Base-by-base conservation (phyloP, 2,329 filamentous ascomycete genomes). In the Zymoseptoria pseudotritici region DNA sequence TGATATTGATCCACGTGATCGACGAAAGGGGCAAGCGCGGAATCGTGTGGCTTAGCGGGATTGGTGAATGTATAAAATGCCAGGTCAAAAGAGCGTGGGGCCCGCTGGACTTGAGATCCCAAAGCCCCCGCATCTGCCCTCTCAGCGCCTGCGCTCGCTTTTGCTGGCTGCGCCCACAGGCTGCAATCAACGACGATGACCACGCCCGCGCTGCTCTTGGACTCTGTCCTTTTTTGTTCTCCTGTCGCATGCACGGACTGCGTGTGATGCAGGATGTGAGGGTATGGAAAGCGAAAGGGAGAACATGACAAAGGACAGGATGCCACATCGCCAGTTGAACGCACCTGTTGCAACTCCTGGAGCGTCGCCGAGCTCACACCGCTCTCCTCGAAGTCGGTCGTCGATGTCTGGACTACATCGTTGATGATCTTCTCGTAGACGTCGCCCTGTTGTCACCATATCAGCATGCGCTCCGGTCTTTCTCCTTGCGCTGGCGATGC, bases 341-440 rank as follows among this genome's bases (percentile, higher is more conserved):
- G 83, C 81, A 97, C 93, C 85, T 87, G 83, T 76, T 87, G 87
- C 81, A 99, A 80, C 75, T 96, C 90, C 67, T 93, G 86, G 70
- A 99, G 79, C 56, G 93, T 93, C 68, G 84, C 81, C 74, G 93
- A 88, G 70, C 96, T 91, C 66, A 97, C 88, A 70, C 94, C 94
- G 69, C 88, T 91, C 78, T 99, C 94, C 76, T 99, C 94, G 74
- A 99, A 97, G 77, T 97, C 94, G 72, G 93, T 89, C 72, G 90
- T 85, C 71, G 93, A 97, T 67, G 74, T 72, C 55, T 70, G 66
- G 61, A 79, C 73, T 62, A 80, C 78, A 70, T 89, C 88, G 69
- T 93, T 88, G 76, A 97, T 90, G 73, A 99, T 91, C 78, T 94
- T 90, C 76, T 86, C 81, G 76, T 97, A 99, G 71, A 97, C 87